phyloP scores from a whole-genome alignment of 1,284 basidiomycete species.

The Ustilago trichophora region DNA sequence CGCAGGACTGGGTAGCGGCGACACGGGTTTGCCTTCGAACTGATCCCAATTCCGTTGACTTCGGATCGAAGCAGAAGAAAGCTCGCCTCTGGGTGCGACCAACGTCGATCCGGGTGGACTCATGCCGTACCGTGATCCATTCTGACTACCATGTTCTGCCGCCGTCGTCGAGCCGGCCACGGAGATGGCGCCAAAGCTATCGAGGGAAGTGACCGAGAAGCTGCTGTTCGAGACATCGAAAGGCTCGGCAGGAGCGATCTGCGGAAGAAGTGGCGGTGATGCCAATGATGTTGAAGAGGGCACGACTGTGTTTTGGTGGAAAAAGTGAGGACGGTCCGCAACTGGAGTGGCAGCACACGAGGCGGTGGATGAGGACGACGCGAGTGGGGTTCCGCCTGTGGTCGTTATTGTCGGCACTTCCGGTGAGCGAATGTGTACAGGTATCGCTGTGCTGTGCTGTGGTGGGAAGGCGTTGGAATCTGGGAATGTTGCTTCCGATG shows the following conservation, averaged over 20 bases:
- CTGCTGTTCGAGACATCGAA: conserved; percentile 16
- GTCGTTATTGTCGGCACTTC: conserved; percentile 31
- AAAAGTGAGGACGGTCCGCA: neutral
- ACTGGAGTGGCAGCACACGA: neutral
- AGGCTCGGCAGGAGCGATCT: conserved; percentile 2
- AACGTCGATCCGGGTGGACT: conserved; percentile 11
- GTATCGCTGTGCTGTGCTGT: conserved; percentile 1
- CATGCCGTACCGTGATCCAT: conserved; percentile 26
- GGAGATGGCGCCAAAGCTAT: conserved; percentile 32
- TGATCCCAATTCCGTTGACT: conserved; percentile 61
- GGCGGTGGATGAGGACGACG: conserved; percentile 8
- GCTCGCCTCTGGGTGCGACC: conserved; percentile 30
- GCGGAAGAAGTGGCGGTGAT: conserved; percentile 4
- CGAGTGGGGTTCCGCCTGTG: conserved; percentile 20
- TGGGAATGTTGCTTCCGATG: neutral
- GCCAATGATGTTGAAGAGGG: neutral
- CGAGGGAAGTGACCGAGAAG: conserved; percentile 35
- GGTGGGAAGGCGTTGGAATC: too few relatives aligned
- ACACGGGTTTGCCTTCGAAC: conserved; percentile 61
- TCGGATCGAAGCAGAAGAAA: conserved; percentile 56
- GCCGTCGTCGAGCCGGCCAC: conserved; percentile 25
- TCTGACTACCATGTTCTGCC: conserved; percentile 23
- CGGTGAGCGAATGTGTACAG: conserved; percentile 8
- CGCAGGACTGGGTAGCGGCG: conserved; percentile 59
- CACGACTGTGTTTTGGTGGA: neutral